Evolutionary conservation across 2,329 filamentous ascomycete species (phyloP).

Genomic region (Hypoxylon sp.): DNA sequence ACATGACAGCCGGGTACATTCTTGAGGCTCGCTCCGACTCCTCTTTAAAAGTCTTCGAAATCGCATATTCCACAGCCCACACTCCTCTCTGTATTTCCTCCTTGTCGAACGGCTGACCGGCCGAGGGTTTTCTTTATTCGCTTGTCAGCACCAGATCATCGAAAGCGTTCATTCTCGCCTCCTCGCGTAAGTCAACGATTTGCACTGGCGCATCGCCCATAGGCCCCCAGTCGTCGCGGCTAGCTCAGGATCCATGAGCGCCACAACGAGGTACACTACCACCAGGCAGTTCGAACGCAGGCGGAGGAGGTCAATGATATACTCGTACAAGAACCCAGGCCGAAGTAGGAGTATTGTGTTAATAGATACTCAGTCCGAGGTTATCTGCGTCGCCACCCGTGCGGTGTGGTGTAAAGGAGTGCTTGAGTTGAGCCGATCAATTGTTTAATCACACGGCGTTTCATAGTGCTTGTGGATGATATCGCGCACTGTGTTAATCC

Average conservation of each 20-base stretch:
- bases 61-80: neutral
- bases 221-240: neutral
- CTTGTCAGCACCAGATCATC: neutral
- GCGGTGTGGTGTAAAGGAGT: neutral
- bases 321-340: neutral
- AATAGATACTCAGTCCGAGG: neutral
- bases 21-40: neutral
- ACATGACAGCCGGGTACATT: slow-evolving; percentile 8
- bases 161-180: slow-evolving; percentile 1
- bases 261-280: neutral
- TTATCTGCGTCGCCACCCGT: neutral
- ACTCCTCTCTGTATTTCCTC: neutral
- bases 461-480: neutral
- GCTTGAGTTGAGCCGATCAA: neutral
- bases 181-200: slow-evolving; percentile 7
- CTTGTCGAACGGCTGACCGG: neutral
- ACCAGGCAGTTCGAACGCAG: slow-evolving; percentile 1
- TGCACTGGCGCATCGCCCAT: slow-evolving; percentile 1
- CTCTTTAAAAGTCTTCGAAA: no score
- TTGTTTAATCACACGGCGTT: neutral
- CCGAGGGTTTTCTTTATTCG: neutral
- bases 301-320: neutral
- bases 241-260: neutral
- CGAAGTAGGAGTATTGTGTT: neutral
- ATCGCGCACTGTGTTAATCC: neutral